A percentile compares a stretch with the other conserved stretches of the same genome.
These are phyloP conservation scores for Ophiostoma himal-ulmi DNA, from an alignment of 2,329 filamentous ascomycete genomes.

Conservation along the genomic window DNA sequence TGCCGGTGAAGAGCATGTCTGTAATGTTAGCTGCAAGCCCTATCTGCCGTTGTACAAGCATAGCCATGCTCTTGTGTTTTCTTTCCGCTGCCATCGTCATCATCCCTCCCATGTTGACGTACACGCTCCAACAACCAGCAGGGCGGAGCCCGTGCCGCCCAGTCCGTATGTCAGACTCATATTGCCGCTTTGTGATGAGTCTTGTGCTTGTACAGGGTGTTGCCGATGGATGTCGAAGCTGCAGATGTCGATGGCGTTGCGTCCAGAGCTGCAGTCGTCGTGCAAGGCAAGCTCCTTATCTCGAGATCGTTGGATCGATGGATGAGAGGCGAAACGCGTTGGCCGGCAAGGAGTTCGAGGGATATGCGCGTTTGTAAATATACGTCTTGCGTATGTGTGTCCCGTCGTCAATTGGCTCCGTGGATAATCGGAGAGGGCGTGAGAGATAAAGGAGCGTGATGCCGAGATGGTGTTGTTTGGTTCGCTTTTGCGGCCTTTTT, in stretches of 20 bases:
- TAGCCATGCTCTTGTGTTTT: too few relatives aligned
- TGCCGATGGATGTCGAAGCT: background rate
- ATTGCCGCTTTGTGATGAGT: background rate
- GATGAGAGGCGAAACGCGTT: background rate
- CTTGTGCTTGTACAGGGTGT: background rate
- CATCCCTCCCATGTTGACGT: constrained; percentile 37
- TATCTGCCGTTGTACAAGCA: background rate
- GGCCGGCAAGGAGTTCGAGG: background rate
- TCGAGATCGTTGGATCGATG: background rate
- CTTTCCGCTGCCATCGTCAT: background rate
- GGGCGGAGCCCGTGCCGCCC: constrained; percentile 61
- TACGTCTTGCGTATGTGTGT: background rate
- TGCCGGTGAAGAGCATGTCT: constrained; percentile 99
- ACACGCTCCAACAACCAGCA: constrained; percentile 74
- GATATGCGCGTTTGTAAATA: background rate
- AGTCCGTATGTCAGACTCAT: constrained; percentile 72
- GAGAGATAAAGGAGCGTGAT: constrained; percentile 12
- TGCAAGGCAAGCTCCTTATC: background rate
- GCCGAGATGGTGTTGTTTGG: constrained; percentile 6
- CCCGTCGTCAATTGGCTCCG: constrained; percentile 6
- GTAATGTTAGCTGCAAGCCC: constrained; percentile 4
- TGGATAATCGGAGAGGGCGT: background rate
- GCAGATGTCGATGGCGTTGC: background rate
- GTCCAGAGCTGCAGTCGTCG: background rate
- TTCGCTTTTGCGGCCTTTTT: constrained; percentile 12